Conservation (phyloP, 129 eudicot genomes). For the Solidago caesia region DNA sequence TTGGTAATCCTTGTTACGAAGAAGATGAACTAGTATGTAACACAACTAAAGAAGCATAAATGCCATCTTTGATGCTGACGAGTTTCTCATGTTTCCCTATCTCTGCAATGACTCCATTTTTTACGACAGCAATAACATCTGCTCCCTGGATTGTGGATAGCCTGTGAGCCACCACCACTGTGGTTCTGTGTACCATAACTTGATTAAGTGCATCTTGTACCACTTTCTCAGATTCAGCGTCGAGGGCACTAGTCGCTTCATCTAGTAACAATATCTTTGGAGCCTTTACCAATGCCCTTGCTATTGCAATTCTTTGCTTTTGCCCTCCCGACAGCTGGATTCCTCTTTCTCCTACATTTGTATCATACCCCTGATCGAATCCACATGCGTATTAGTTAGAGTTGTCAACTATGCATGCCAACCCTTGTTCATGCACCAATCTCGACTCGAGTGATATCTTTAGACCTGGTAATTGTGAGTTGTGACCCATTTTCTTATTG, state of each 20-base stretch:
- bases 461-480: no score
- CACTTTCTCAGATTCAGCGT: conserved; percentile 35
- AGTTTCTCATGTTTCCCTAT: conserved; percentile 34
- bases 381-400: neutral
- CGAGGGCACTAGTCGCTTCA: conserved; percentile 38
- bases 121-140: conserved; percentile 26
- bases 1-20: neutral
- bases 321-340: conserved; percentile 32
- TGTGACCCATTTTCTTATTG: no score
- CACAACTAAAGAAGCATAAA: conserved; percentile 37
- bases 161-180: conserved; percentile 38
- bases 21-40: conserved; percentile 20
- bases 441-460: no score
- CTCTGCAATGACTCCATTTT: conserved; percentile 34
- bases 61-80: conserved; percentile 22
- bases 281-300: conserved; percentile 24
- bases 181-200: conserved; percentile 23
- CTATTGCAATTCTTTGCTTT: conserved; percentile 35
- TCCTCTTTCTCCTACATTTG: conserved; percentile 34
- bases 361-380: conserved; percentile 26
- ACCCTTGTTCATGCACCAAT: no score
- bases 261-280: conserved; percentile 37
- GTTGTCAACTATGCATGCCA: no score
- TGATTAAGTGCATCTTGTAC: conserved; percentile 38
- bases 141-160: conserved; percentile 34